Evolutionary conservation across 441 rosid genomes (phyloP), one percentile per base, ranked within the genome.

Genomic region (Pelargonium australe): DNA sequence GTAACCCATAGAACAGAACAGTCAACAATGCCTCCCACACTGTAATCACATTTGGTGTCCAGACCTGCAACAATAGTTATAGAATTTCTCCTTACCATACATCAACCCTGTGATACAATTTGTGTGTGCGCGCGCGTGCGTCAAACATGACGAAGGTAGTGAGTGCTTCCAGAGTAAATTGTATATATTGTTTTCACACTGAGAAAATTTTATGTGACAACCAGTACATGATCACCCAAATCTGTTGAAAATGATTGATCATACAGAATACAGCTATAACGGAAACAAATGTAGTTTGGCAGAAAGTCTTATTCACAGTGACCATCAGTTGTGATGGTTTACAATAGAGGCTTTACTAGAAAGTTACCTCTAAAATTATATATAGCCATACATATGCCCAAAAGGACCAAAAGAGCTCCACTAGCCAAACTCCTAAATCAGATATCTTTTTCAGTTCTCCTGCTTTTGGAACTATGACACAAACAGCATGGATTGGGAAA

Each of bases 361-460:
- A 58, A 71, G 66, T 75, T 84, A 88, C 97, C 98, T 91, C 87
- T 45, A 91, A 80, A 77, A 94, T 94, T 67, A 94, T 89, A 83
- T 89, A 93, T 3, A 93, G 84, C 98, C 98, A 90, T 66, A 87
- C 70, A 77, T 94, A 94, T 68, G 98, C 98, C 97, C 97, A 94
- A 71, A 94, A 91, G 70, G 98, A 94, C 98, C 98, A 94, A 74
- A 89, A 84, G 37, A 94, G 90, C 85, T 91, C 97, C 73, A 89
- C 96, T 8, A 91, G 79, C 98, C 98, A 94, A 72, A 94, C 96
- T 20, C 97, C 97, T 5, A 89, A 60, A 73, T 93, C 98, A 16
- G 97, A 83, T 77, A 93, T 93, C 80, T 93, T 93, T 80, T 93
- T 93, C 80, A 88, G 53, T 76, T 89, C 96, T 75, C 97, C 98